Evolutionary conservation across 306 rosid genomes (phyloP).

Genomic region (Spatholobus suberectus): DNA sequence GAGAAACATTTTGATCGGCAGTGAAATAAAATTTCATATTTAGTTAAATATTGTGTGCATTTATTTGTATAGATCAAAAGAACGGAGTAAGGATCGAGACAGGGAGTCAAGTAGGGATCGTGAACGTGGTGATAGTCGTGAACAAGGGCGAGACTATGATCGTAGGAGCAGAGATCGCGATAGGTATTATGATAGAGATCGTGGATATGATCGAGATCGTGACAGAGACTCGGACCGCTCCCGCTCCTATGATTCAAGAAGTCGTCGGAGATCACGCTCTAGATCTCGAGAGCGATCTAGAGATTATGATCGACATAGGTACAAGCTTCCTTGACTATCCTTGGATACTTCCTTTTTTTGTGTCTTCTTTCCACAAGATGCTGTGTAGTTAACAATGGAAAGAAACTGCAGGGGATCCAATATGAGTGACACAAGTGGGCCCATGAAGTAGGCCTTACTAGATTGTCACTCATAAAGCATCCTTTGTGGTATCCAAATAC

Average conservation of each 20-base stretch:
- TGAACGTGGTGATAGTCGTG: slow-evolving; percentile 76
- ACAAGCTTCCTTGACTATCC: slow-evolving; percentile 21
- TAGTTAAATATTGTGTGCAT: slow-evolving; percentile 6
- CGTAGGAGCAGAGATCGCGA: slow-evolving; percentile 91
- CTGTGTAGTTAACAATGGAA: neutral
- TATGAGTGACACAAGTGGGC: neutral
- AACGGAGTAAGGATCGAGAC: slow-evolving; percentile 80
- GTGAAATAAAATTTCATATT: neutral
- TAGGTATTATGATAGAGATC: slow-evolving; percentile 82
- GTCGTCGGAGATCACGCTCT: slow-evolving; percentile 83
- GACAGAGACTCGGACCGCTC: slow-evolving; percentile 74
- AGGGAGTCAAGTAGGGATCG: slow-evolving; percentile 82
- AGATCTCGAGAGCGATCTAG: slow-evolving; percentile 80
- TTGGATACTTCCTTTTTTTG: neutral
- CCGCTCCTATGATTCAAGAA: slow-evolving; percentile 75
- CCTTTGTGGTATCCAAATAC: neutral
- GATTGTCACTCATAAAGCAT: neutral
- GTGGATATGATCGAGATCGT: slow-evolving; percentile 76
- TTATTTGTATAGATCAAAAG: slow-evolving; percentile 66
- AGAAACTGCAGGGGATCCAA: neutral
- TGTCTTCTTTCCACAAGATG: neutral
- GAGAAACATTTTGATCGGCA: neutral
- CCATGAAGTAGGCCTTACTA: neutral
- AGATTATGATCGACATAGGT: slow-evolving; percentile 97
- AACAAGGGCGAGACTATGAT: slow-evolving; percentile 75